Percentiles rank a stretch among this genome's conserved stretches.
Conservation (phyloP, 2,329 filamentous ascomycete genomes). For the Exophiala alcalophila region DNA sequence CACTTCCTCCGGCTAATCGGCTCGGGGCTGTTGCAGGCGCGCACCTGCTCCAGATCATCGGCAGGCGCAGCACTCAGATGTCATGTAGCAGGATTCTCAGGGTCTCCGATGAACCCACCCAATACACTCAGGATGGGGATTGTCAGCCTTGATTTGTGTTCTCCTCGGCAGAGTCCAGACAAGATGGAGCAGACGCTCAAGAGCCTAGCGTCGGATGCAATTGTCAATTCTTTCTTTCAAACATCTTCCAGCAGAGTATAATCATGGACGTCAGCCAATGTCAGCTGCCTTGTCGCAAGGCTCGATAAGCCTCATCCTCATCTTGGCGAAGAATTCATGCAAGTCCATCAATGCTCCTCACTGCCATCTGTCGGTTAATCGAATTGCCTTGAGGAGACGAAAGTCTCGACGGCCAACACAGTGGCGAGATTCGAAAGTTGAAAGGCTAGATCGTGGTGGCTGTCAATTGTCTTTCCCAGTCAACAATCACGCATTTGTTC, state of each 20-base stretch:
- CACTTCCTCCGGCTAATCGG: background rate
- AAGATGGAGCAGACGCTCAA: background rate
- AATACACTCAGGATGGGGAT: no score
- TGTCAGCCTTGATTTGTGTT: no score
- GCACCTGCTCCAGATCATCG: background rate
- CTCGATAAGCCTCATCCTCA: background rate
- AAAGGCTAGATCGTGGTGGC: conserved; percentile 2
- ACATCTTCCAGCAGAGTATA: background rate
- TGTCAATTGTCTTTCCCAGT: background rate
- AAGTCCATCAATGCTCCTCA: conserved; percentile 1
- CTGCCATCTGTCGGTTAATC: conserved; percentile 5
- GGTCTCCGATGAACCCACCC: no score
- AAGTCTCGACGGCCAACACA: background rate
- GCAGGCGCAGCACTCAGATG: no score
- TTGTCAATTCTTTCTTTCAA: background rate
- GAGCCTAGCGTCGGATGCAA: background rate
- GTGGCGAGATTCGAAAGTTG: conserved; percentile 3
- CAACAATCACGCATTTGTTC: conserved; percentile 3
- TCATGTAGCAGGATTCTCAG: no score
- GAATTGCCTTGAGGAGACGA: conserved; percentile 10
- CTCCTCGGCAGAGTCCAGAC: no score
- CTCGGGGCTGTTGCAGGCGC: no score
- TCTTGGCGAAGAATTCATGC: background rate
- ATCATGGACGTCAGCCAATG: background rate
- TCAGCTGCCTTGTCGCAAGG: background rate